Conservation (phyloP, 73 alveolate species). For the Paramecium bursaria region DNA sequence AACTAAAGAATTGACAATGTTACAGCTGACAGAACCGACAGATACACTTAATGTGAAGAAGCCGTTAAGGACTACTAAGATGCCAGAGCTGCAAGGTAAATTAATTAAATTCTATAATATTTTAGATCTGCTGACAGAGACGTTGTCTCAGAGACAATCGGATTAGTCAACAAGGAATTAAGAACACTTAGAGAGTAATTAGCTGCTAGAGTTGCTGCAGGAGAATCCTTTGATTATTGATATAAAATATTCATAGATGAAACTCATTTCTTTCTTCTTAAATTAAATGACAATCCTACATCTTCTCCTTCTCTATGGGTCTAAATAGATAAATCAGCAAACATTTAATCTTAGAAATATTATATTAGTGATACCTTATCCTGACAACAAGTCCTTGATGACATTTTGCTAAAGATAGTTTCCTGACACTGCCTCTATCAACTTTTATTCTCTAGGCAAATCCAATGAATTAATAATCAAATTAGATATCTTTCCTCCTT, state of each 20-base stretch:
- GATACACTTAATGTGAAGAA: slow-evolving; percentile 45
- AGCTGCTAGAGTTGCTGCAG: slow-evolving; percentile 14
- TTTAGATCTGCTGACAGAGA: slow-evolving; percentile 31
- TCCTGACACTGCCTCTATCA: neutral
- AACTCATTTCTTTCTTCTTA: slow-evolving; percentile 5
- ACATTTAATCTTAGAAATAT: slow-evolving; percentile 27
- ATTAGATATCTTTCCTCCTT: slow-evolving; percentile 50
- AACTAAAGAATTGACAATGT: slow-evolving; percentile 45
- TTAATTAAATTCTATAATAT: too few relatives aligned
- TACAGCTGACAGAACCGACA: slow-evolving; percentile 50
- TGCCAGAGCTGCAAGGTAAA: slow-evolving; percentile 46
- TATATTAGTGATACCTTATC: neutral
- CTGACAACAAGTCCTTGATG: neutral
- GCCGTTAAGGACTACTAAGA: slow-evolving; percentile 51
- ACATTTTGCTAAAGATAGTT: neutral
- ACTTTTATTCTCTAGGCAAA: slow-evolving; percentile 3
- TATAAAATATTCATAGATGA: too few relatives aligned
- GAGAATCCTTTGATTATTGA: neutral
- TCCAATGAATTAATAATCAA: slow-evolving; percentile 6
- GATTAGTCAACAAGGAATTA: slow-evolving; percentile 53
- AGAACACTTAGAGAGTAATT: slow-evolving; percentile 55
- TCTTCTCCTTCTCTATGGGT: slow-evolving; percentile 25
- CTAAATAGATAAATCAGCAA: slow-evolving; percentile 39
- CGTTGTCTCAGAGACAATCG: slow-evolving; percentile 50
- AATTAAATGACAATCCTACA: slow-evolving; percentile 45